Base-by-base conservation (phyloP, 208 protist genomes). In the Wallacemonas sp. region DNA sequence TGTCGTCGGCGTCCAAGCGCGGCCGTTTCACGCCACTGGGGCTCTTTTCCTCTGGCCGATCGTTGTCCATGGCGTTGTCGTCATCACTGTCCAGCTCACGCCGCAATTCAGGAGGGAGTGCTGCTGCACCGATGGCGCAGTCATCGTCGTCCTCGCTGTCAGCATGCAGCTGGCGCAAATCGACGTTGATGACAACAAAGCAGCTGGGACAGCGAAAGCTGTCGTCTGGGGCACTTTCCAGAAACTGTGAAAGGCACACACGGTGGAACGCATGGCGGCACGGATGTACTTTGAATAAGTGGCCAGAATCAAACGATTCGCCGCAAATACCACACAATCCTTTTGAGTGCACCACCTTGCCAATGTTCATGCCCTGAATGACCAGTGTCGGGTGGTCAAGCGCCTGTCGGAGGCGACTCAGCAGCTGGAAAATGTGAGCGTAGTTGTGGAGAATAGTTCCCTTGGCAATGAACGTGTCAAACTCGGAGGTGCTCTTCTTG, bases 371-470 rank as follows among this genome's bases (percentile, higher is more conserved):
- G 44, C 74, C 78, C 24, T 86, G 60, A 52, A 93, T 68, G 17
- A 95, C 92, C 41, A 97, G 68, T 59, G 91, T 78, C 34, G 92
- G 92, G 63, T 97, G 91, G 73, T 97, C 92, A 26, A 97, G 79
- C 24, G 92, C 82, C 71, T 98, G 94, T 9, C 93, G 85, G 52
- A 98, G 82, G 17, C 93, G 84, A 59, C 89, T 93, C 34, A 98
- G 78, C 34, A 98, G 72, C 69, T 97, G 91, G 76, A 98, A 97
- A 71, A 98, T 97, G 68, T 98, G 89, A 30, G 93, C 92, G 73
- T 97, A 97, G 78, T 97, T 97, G 79, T 97, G 89, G 41, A 97
- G 72, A 44, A 97, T 76, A 8, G 90, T 97, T 37, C 90, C 90
- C 64, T 93, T 94, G 45, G 73, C 45, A 19, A 97, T 86, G 73